Conservation (phyloP, 805 yeast genomes). For the Saccharomycopsis amapae region DNA sequence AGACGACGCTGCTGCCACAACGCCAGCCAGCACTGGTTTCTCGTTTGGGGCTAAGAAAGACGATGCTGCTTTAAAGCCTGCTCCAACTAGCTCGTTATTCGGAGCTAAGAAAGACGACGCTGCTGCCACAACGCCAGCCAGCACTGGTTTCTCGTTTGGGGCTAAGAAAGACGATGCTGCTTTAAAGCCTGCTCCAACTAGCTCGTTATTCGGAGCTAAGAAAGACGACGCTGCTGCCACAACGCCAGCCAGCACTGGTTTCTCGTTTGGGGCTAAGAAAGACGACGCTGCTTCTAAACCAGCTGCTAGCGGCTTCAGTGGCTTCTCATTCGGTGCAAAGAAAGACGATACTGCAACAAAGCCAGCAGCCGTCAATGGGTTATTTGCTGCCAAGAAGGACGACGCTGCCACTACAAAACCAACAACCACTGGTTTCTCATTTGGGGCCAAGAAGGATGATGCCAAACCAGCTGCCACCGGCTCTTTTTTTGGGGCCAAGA, state of each 20-base stretch:
- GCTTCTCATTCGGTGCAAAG: slow-evolving; percentile 21
- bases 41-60: slow-evolving; percentile 24
- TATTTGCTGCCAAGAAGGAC: slow-evolving; percentile 4
- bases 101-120: slow-evolving; percentile 22
- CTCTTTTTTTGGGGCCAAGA: slow-evolving; percentile 16
- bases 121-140: slow-evolving; percentile 22
- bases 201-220: slow-evolving; percentile 25
- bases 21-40: slow-evolving; percentile 23
- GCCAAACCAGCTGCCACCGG: slow-evolving; percentile 2
- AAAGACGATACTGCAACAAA: slow-evolving; percentile 21
- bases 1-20: slow-evolving; percentile 22
- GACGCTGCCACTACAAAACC: slow-evolving; percentile 2
- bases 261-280: slow-evolving; percentile 23
- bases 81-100: slow-evolving; percentile 22
- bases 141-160: slow-evolving; percentile 22
- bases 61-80: slow-evolving; percentile 21
- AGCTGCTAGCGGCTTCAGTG: slow-evolving; percentile 17
- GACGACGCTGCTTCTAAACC: slow-evolving; percentile 22
- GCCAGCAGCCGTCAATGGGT: slow-evolving; percentile 18
- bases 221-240: slow-evolving; percentile 23
- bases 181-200: slow-evolving; percentile 16
- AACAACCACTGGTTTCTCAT: background rate
- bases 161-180: slow-evolving; percentile 17
- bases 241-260: slow-evolving; percentile 22
- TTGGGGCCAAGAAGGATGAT: slow-evolving; percentile 17